Percentiles rank a stretch among this genome's conserved stretches.
Conservation (phyloP, 371 early-diverging fungal genomes). For the Cokeromyces recurvatus region DNA sequence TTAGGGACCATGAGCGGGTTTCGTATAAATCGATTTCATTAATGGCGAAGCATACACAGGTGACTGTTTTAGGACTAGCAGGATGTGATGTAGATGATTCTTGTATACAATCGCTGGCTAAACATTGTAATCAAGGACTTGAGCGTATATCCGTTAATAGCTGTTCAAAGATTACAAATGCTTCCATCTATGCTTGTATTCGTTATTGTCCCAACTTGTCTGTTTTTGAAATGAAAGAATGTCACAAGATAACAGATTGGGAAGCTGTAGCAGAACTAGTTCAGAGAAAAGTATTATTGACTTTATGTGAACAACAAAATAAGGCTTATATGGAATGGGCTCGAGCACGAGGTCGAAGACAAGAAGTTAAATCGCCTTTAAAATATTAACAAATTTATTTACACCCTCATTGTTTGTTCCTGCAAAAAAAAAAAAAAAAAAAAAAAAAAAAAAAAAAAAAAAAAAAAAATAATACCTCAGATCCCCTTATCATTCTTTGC, state of each 20-base stretch:
- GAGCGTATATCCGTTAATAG: slow-evolving; percentile 56
- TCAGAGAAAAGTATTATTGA: slow-evolving; percentile 32
- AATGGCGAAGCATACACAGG: slow-evolving; percentile 45
- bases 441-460: too few species aligned
- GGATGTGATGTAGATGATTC: slow-evolving; percentile 56
- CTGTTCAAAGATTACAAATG: slow-evolving; percentile 46
- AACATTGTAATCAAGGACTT: slow-evolving; percentile 29
- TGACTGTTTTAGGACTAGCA: slow-evolving; percentile 50
- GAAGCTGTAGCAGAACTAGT: slow-evolving; percentile 33
- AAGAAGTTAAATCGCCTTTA: slow-evolving; percentile 27
- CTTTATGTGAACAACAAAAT: slow-evolving; percentile 39
- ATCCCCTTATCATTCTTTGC: too few species aligned
- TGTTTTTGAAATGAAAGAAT: slow-evolving; percentile 59
- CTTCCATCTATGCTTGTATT: slow-evolving; percentile 41
- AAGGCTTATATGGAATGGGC: slow-evolving; percentile 35
- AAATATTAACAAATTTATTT: too few species aligned
- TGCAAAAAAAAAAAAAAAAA: too few species aligned
- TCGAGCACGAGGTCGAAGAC: slow-evolving; percentile 13
- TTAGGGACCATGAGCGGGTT: slow-evolving; percentile 46
- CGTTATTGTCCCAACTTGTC: slow-evolving; percentile 47
- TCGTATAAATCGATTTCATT: slow-evolving; percentile 43
- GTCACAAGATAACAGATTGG: slow-evolving; percentile 42
- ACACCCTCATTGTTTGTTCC: too few species aligned
- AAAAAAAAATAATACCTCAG: too few species aligned
- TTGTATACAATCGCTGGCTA: slow-evolving; percentile 44